Evolutionary conservation across 768 basidiomycete genomes (phyloP), one percentile per base, ranked within the genome.

Genomic region (Amanita fuliginea): DNA sequence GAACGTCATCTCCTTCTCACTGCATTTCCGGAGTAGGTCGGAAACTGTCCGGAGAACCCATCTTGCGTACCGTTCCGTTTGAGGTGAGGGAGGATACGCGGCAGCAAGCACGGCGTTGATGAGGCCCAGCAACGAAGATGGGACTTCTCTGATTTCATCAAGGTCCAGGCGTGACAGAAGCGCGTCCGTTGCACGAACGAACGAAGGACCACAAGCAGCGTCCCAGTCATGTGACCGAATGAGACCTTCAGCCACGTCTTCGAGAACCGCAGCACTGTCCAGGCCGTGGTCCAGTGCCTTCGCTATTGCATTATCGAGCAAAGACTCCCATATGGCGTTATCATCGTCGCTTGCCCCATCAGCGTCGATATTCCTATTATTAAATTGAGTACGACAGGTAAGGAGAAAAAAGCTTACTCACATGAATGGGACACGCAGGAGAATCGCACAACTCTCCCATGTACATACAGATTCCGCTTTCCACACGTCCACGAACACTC

Each of bases 401-500:
- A 37, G 13, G 49, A 55, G 53, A 41, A 26, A 24, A 55, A 52
- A 57, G 43, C 46, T 47, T 18, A 72, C 75, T 61, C 59, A 80
- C 80, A 67, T 64, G 55, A 87, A 89, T 5, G 86, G 86, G 45
- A 78, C 68, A 24, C 71, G 71, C 22, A 83, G 67, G 19, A 86
- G 67, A 18, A 74, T 59, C 13, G 74, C 62, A 16, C 72, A 72
- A 11, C 73, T 71, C 52, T 81, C 77, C 79, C 78, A 86, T 16
- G 60, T 64, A 1, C 68, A 69, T 13, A 68, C 67, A 2, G 55
- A 55, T 43, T 71, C 67, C 11, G 67, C 64, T 46, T 60, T 65
- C 84, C 86, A 89, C 16, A 67, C 67, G 49, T 76, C 69, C 18
- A 73, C 65, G 55, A 80, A 80, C 19, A 63, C 63, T 24, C 67